A percentile compares a stretch with the other conserved stretches of the same genome.
phyloP scores from a whole-genome alignment of 441 rosid species.

The Pelargonium fulgidum region DNA sequence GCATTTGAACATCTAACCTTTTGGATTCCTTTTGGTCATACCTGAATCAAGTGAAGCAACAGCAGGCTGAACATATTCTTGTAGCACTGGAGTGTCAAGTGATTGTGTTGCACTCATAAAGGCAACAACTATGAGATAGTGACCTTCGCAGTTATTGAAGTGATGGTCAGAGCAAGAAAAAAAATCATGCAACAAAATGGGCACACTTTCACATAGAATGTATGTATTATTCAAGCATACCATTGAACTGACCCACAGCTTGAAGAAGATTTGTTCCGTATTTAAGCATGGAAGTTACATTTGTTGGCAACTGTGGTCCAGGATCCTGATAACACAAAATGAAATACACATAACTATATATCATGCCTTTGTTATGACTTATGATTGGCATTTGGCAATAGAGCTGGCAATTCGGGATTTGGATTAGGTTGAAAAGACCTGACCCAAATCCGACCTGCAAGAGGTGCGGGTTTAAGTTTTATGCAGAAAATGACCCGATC shows the following conservation, averaged over 20 bases:
- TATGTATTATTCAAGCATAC: conserved; percentile 34
- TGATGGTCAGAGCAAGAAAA: conserved; percentile 22
- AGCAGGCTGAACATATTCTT: conserved; percentile 48
- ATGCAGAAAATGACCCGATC: too few species aligned
- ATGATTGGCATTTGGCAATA: too few species aligned
- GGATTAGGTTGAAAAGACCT: too few species aligned
- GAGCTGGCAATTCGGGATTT: too few species aligned
- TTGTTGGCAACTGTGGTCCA: conserved; percentile 77
- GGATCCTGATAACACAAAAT: conserved; percentile 39
- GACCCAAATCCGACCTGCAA: too few species aligned
- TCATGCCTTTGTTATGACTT: neutral
- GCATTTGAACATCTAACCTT: neutral
- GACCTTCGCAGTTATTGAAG: conserved; percentile 41
- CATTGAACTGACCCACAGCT: conserved; percentile 73
- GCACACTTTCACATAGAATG: conserved; percentile 4
- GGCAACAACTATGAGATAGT: conserved; percentile 53
- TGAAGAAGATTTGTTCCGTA: conserved; percentile 92
- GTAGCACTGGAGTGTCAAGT: conserved; percentile 38
- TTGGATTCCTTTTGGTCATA: conserved; percentile 21
- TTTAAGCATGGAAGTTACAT: conserved; percentile 63
- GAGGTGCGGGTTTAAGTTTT: too few species aligned
- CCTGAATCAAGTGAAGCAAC: conserved; percentile 49
- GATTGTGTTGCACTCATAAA: conserved; percentile 39
- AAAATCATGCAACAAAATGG: conserved; percentile 13
- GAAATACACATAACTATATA: conserved; percentile 13